These are phyloP conservation scores for Suillus fuscotomentosus DNA, from an alignment of 768 basidiomycete species.

Conservation along the genomic window DNA sequence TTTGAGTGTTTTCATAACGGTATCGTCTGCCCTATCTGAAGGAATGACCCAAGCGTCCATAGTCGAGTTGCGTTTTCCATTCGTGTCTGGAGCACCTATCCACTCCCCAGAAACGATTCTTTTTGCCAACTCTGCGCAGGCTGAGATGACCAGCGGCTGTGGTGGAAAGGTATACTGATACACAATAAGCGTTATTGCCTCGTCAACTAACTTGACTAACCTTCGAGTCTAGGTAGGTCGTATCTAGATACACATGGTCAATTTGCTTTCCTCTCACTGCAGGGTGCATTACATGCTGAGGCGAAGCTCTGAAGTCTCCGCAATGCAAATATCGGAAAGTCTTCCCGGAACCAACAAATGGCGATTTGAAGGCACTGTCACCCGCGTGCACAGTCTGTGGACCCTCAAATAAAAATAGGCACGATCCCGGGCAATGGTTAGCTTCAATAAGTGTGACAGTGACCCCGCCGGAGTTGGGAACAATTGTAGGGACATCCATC, in stretches of 20 bases:
- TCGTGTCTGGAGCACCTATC: conserved; percentile 23
- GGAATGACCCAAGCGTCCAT: conserved; percentile 55
- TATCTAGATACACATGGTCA: conserved; percentile 91
- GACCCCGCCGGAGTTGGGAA: conserved; percentile 85
- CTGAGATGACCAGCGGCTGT: conserved; percentile 90
- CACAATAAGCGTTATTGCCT: conserved; percentile 7
- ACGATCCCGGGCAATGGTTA: conserved; percentile 98
- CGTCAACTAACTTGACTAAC: conserved; percentile 28
- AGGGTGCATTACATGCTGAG: conserved; percentile 83
- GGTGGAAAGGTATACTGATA: conserved; percentile 89
- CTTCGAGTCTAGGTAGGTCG: conserved; percentile 92
- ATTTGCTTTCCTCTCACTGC: conserved; percentile 77
- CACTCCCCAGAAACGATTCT: conserved; percentile 47
- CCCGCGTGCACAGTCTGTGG: conserved; percentile 87
- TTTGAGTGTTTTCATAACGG: conserved; percentile 36
- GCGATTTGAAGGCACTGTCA: conserved; percentile 72
- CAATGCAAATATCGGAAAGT: conserved; percentile 92
- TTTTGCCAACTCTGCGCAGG: conserved; percentile 82
- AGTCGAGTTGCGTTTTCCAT: conserved; percentile 28
- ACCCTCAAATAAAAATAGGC: conserved; percentile 92
- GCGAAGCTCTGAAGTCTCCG: conserved; percentile 91
- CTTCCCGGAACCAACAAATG: conserved; percentile 64
- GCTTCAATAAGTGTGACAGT: conserved; percentile 94
- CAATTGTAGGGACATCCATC: conserved; percentile 67
- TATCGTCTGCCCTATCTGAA: conserved; percentile 17